These are phyloP conservation scores for Nicotiana sylvestris DNA, from an alignment of 257 asterid genomes.

Conservation along the genomic window DNA sequence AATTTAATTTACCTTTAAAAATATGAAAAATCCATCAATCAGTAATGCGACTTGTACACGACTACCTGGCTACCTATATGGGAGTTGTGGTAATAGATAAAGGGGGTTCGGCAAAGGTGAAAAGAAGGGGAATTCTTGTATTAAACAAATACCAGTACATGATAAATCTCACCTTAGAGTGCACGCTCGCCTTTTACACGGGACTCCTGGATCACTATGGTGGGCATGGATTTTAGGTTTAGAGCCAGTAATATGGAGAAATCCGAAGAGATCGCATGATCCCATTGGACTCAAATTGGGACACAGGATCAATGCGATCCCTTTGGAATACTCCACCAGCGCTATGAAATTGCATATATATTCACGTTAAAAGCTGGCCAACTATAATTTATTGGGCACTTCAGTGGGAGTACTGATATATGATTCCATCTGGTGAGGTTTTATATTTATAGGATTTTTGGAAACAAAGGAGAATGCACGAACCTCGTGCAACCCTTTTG, in stretches of 20 bases:
- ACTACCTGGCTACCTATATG: too few species aligned
- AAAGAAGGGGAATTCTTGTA: too few species aligned
- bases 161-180: background rate
- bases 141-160: background rate
- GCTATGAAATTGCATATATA: background rate
- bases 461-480: background rate
- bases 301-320: conserved; percentile 49
- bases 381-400: too few species aligned
- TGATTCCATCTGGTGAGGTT: background rate
- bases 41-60: too few species aligned
- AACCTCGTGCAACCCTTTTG: conserved; percentile 5
- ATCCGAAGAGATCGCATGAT: conserved; percentile 30
- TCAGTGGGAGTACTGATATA: background rate
- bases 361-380: background rate
- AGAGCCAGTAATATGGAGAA: conserved; percentile 17
- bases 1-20: too few species aligned
- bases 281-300: background rate
- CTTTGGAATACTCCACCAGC: conserved; percentile 46
- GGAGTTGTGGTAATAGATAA: background rate
- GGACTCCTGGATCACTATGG: too few species aligned
- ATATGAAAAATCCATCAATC: too few species aligned
- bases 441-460: conserved; percentile 7
- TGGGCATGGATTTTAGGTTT: background rate
- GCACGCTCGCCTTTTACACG: too few species aligned
- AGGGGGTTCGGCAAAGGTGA: background rate